These are phyloP conservation scores for Syzygium malaccense DNA, from an alignment of 441 rosid genomes.

Conservation along the genomic window DNA sequence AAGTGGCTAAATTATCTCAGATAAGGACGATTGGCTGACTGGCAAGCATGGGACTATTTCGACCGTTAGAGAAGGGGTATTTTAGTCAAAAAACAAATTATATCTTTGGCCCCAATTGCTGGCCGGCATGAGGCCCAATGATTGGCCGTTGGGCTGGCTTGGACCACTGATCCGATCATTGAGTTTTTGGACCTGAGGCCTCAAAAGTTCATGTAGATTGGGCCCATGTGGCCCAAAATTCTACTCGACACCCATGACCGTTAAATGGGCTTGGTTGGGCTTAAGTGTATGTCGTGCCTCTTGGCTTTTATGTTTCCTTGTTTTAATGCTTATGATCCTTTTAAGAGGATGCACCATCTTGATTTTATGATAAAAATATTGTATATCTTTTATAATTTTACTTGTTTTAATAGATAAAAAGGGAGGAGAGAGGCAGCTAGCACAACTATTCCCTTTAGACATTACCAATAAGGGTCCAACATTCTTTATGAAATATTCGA, in stretches of 20 bases:
- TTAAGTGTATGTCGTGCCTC: neutral
- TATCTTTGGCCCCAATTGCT: neutral
- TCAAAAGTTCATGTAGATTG: neutral
- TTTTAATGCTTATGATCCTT: neutral
- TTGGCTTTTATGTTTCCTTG: no score
- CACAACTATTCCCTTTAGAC: neutral
- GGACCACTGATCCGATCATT: neutral
- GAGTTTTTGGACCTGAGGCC: neutral
- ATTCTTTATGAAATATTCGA: fast-evolving
- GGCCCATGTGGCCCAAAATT: neutral
- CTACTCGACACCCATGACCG: neutral
- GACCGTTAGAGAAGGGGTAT: no score
- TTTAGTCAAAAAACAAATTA: neutral
- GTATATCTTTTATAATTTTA: neutral
- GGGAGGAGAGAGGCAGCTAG: neutral
- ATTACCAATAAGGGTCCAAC: neutral
- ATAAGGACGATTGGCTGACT: no score
- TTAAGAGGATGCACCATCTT: neutral
- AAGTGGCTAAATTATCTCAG: no score
- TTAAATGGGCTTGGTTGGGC: neutral
- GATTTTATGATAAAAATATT: neutral
- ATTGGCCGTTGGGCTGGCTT: neutral
- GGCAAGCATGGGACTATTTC: no score
- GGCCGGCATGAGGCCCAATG: neutral
- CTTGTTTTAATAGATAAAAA: neutral